Base-by-base conservation (phyloP, 495 filamentous ascomycete genomes). In the Neurospora sublineolata region DNA sequence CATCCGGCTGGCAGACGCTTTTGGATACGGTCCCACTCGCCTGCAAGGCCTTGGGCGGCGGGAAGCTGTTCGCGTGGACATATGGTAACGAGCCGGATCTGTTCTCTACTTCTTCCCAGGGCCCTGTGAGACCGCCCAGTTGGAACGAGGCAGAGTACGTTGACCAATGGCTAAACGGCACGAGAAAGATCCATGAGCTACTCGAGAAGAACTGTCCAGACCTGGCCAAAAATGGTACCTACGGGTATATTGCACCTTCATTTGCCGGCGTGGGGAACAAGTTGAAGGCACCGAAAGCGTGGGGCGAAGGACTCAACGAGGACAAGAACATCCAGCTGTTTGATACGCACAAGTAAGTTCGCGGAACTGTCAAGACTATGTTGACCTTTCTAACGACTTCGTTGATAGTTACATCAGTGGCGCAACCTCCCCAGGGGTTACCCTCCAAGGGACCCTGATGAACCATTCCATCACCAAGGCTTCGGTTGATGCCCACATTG, bases 71-170 rank as follows among this genome's bases (percentile, higher is more conserved):
- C 33, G 79, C 80, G 71, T 91, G 88, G 88, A 86, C 88, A 70
- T 85, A 89, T 73, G 90, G 89, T 18, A 91, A 92, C 71, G 90
- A 92, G 79, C 89, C 89, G 0, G 89, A 92, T 74, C 79, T 91
- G 33, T 91, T 80, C 76, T 84, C 84, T 23, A 86, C 84, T 4
- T 86, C 84, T 37, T 73, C 84, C 14, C 86, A 87, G 70, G 86
- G 87, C 0, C 77, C 80, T 3, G 84, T 87, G 67, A 79, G 89
- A 37, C 85, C 87, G 12, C 46, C 83, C 0, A 77, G 73, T 68
- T 92, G 88, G 85, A 83, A 80, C 42, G 90, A 91, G 75, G 75
- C 76, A 46, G 80, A 83, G 37, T 91, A 88, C 75, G 87, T 90
- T 2, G 58, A 75, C n/a, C 83, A 92, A 75, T 92, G 89, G 89